Base-by-base conservation (phyloP, 2,329 filamentous ascomycete genomes). In the Colletotrichum truncatum region DNA sequence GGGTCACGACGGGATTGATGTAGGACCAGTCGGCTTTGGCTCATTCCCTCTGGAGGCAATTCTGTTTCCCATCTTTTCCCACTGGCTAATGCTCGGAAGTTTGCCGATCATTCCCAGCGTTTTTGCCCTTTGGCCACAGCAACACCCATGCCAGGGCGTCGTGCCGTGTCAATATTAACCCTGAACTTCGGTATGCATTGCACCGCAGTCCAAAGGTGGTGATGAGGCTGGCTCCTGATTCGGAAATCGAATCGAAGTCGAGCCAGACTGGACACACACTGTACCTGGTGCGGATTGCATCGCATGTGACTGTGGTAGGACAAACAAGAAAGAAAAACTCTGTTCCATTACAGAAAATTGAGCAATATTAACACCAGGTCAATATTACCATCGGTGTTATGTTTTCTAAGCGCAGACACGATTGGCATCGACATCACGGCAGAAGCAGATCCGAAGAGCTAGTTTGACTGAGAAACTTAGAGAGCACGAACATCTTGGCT, bases 1-100 rank as follows among this genome's bases (percentile, higher is more conserved):
- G 39, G 28, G 49, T 39, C 45, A 18, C 16, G 16, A 16, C 26
- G 34, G 16, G 41, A 49, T 11, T 26, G n/a, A n/a, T n/a, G n/a
- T n/a, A 28, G 46, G 26, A 21, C 16, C 53, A 53, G 26, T 52
- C 39, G 62, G 56, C 62, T 61, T 65, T 65, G 48, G 56, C 48
- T 55, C 16, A 6, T 49, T 55, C 39, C 55, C 62, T 34, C 62
- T 61, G 62, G 62, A 61, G 56, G 56, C 56, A 48, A 48, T 41
- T 61, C 41, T 49, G 39, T 48, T 56, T 43, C 34, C 48, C 34
- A 25, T 23, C 28, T 9, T 23, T 12, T 3, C 12, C 34, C 61
- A 30, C 54, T 51, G 55, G 46, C 21, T 52, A 25, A 38, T 38
- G n/a, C 10, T 45, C 55, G 38, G 55, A 14, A 57, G 46, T 21